Conservation (phyloP, 179 eudicot species). For the Sideroxylon spinosum region DNA sequence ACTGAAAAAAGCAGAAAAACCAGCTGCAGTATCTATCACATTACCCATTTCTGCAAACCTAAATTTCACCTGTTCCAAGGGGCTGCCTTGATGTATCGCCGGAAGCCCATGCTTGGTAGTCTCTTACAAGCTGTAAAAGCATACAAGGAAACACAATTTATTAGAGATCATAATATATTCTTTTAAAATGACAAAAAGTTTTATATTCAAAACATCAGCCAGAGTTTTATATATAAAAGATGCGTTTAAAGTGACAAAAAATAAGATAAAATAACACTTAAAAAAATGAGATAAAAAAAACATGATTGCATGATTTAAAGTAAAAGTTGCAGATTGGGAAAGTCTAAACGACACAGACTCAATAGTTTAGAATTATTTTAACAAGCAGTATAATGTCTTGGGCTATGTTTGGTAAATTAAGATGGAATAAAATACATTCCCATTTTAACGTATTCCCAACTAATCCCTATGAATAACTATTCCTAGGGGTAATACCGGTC, state of each 20-base stretch:
- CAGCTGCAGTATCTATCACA: background rate
- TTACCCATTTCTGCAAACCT: constrained; percentile 18
- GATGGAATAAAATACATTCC: no score
- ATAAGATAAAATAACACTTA: no score
- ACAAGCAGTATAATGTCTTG: background rate
- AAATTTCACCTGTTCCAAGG: constrained; percentile 83
- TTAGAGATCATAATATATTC: no score
- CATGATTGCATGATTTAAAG: no score
- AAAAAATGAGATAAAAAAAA: no score
- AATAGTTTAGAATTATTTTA: background rate
- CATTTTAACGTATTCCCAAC: no score
- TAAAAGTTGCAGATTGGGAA: background rate
- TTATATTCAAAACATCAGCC: background rate
- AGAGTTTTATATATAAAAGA: no score
- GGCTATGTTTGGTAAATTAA: no score
- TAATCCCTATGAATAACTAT: no score
- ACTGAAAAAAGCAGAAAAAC: background rate
- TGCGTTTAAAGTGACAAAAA: no score
- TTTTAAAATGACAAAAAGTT: no score
- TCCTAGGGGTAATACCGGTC: no score
- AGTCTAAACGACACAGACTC: background rate
- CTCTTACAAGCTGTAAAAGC: constrained; percentile 63
- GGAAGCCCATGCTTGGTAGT: constrained; percentile 88
- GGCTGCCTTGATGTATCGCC: constrained; percentile 86
- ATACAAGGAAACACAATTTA: constrained; percentile 12